phyloP scores from a whole-genome alignment of 1,284 basidiomycete genomes.

The Cutaneotrichosporon sp. region DNA sequence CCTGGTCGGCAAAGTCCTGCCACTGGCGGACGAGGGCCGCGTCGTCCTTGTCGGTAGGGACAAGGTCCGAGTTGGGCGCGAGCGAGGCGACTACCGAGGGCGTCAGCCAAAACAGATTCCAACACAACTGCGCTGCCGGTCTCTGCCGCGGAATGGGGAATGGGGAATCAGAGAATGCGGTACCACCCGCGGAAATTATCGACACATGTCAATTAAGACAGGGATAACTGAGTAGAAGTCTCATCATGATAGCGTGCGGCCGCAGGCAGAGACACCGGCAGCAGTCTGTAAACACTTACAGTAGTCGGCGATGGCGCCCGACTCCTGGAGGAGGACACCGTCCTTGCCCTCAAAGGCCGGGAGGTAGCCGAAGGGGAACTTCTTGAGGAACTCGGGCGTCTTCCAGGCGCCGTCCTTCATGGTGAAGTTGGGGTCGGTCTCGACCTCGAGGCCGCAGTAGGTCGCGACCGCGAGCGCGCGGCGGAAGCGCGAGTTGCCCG shows the following conservation, averaged over 20 bases:
- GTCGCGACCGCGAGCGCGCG: constrained; percentile 71
- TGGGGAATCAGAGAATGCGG: constrained; percentile 48
- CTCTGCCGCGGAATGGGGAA: too few relatives aligned
- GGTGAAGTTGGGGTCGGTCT: constrained; percentile 62
- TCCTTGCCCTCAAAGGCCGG: constrained; percentile 73
- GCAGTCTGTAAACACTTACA: constrained; percentile 57
- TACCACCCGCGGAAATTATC: constrained; percentile 55
- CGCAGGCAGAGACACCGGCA: background rate
- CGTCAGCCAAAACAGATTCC: background rate
- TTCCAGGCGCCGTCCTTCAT: constrained; percentile 51
- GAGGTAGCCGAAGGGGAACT: constrained; percentile 79
- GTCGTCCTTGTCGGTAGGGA: constrained; percentile 57
- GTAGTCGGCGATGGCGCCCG: constrained; percentile 76
- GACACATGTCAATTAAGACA: constrained; percentile 60
- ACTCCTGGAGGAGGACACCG: constrained; percentile 74
- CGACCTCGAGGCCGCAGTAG: constrained; percentile 63
- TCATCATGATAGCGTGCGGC: constrained; percentile 46
- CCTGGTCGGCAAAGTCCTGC: constrained; percentile 59
- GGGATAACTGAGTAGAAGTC: constrained; percentile 56
- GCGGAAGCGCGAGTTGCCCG: constrained; percentile 44
- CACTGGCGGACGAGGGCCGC: constrained; percentile 64
- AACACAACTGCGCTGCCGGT: background rate
- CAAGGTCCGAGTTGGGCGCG: constrained; percentile 62
- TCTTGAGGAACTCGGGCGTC: constrained; percentile 68
- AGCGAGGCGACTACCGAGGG: constrained; percentile 60